Evolutionary conservation across 768 basidiomycete species (phyloP).

Genomic region (Rhizopogon sp.): DNA sequence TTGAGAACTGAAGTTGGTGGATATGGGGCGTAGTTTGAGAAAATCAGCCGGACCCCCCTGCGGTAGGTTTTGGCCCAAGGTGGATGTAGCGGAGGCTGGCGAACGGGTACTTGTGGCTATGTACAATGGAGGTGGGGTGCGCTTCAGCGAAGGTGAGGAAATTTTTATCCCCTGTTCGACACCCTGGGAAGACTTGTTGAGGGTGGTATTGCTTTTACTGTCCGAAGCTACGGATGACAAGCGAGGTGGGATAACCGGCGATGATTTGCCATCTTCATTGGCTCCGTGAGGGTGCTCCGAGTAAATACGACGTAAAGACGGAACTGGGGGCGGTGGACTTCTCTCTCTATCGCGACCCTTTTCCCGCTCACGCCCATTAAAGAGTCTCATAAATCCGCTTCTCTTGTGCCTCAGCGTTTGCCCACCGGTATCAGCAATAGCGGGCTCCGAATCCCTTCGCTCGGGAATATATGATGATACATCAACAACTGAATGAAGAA

Average conservation of each 20-base stretch:
- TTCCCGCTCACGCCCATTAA: conserved; percentile 46
- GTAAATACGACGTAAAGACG: conserved; percentile 38
- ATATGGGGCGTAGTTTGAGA: conserved; percentile 70
- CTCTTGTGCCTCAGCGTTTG: conserved; percentile 70
- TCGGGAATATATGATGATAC: conserved; percentile 28
- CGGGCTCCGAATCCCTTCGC: conserved; percentile 36
- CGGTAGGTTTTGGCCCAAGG: conserved; percentile 26
- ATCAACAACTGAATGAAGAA: conserved; percentile 32
- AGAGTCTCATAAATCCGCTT: conserved; percentile 77
- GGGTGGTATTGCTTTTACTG: not conserved
- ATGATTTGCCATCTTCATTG: conserved; percentile 26
- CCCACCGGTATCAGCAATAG: conserved; percentile 15
- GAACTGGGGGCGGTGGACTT: conserved; percentile 51
- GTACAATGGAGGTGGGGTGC: conserved; percentile 23
- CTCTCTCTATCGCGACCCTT: conserved; percentile 29
- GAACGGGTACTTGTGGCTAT: conserved; percentile 22
- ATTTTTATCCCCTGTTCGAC: not conserved
- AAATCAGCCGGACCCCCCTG: conserved; percentile 70
- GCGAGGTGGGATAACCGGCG: conserved; percentile 35
- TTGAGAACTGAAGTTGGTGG: conserved; percentile 68
- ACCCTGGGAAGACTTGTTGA: not conserved
- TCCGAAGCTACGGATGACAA: conserved; percentile 30
- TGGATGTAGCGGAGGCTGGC: not conserved
- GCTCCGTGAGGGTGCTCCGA: conserved; percentile 23
- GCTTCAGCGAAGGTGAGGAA: conserved; percentile 14